Evolutionary conservation across 2,329 filamentous ascomycete species (phyloP).

Genomic region (Penicillium sp.): DNA sequence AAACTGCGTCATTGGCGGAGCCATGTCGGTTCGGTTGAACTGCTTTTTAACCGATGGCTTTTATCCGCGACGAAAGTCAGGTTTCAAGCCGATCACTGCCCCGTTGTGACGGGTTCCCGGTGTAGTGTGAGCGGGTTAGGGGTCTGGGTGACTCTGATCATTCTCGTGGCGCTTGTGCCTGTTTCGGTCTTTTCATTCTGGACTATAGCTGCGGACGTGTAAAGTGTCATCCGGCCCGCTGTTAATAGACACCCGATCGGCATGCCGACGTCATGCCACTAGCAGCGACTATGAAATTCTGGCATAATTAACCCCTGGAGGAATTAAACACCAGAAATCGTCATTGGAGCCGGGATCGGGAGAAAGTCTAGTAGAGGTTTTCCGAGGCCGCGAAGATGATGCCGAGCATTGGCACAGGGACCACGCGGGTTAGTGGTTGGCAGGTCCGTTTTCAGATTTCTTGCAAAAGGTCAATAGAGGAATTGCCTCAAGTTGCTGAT

Average conservation of each 20-base stretch:
- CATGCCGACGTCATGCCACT: slow-evolving; percentile 20
- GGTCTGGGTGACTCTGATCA: not conserved
- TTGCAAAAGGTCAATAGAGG: not conserved
- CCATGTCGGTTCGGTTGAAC: slow-evolving; percentile 6
- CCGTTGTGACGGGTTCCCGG: not conserved
- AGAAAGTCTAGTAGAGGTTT: not conserved
- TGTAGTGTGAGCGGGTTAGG: not conserved
- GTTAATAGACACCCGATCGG: slow-evolving; percentile 8
- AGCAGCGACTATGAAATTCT: not conserved
- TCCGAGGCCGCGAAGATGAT: not conserved
- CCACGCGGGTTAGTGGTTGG: not conserved
- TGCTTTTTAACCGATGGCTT: slow-evolving; percentile 18
- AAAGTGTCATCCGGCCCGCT: not conserved
- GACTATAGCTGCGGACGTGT: not conserved
- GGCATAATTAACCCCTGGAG: not conserved
- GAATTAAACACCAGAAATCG: not conserved
- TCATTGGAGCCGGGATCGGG: not conserved
- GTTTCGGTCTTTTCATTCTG: not conserved
- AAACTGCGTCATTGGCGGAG: slow-evolving; percentile 18
- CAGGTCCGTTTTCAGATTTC: not conserved
- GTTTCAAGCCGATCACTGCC: slow-evolving; percentile 1
- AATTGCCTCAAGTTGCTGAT: not conserved
- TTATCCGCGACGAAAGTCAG: slow-evolving; percentile 2
- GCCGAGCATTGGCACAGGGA: not conserved
- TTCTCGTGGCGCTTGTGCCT: not conserved